Conservation (phyloP, 1,284 basidiomycete genomes). For the Inonotus hispidus region DNA sequence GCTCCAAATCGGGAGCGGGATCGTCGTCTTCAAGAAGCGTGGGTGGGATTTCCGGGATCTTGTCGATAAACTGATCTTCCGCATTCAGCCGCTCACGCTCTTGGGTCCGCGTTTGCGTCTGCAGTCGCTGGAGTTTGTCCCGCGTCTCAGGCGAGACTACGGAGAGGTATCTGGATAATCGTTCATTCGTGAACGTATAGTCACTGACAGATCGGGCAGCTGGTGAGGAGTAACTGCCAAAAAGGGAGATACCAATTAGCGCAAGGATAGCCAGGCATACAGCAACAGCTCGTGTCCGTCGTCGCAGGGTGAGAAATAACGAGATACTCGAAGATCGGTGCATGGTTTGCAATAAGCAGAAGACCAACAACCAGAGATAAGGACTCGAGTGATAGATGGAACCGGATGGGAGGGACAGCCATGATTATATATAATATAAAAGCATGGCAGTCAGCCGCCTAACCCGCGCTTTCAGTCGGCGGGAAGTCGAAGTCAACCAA, state of each 20-base stretch:
- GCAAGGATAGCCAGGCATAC: slow-evolving; percentile 3
- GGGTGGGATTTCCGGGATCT: slow-evolving; percentile 7
- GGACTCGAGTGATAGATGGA: not conserved
- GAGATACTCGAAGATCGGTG: not conserved
- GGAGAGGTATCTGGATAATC: slow-evolving; percentile 11
- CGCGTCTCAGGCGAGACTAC: slow-evolving; percentile 2
- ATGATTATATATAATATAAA: no score
- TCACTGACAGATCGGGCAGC: not conserved
- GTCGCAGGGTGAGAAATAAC: slow-evolving; percentile 4
- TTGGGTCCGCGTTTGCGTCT: not conserved
- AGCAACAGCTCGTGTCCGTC: slow-evolving; percentile 6
- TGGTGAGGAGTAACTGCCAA: not conserved
- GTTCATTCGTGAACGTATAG: not conserved
- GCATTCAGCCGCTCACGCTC: not conserved
- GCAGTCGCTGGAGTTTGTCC: slow-evolving; percentile 1
- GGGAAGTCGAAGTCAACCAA: not conserved
- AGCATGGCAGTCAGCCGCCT: not conserved
- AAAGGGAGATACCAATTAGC: slow-evolving; percentile 7
- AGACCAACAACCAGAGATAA: not conserved
- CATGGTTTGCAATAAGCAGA: not conserved
- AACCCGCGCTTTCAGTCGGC: not conserved
- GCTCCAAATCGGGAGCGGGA: not conserved
- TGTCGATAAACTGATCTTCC: not conserved
- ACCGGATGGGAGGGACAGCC: not conserved
- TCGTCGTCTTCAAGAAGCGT: slow-evolving; percentile 10